Evolutionary conservation across 257 asterid genomes (phyloP).

Genomic region (Asclepias syriaca): DNA sequence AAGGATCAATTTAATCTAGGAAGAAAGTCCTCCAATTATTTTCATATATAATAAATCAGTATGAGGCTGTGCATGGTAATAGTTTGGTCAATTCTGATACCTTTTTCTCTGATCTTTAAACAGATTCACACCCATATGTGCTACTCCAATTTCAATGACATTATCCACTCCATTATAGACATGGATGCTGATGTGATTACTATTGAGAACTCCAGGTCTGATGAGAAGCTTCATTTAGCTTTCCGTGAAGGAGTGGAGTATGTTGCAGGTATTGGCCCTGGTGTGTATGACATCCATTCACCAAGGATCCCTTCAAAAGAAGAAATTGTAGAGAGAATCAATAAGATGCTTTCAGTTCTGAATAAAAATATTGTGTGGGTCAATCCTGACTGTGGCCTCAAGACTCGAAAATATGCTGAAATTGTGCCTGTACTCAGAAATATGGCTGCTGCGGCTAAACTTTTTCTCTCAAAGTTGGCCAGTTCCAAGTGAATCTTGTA

Average conservation of each 20-base stretch:
- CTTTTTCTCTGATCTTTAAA: neutral
- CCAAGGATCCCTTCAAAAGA: constrained; percentile 93
- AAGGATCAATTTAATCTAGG: neutral
- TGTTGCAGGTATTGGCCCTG: constrained; percentile 98
- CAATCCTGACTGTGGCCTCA: constrained; percentile 96
- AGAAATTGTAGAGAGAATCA: constrained; percentile 80
- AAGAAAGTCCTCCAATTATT: neutral
- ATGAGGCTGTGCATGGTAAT: neutral
- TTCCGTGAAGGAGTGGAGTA: constrained; percentile 94
- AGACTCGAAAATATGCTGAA: constrained; percentile 85
- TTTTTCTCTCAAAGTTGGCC: constrained; percentile 63
- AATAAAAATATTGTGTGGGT: constrained; percentile 95
- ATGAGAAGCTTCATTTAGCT: constrained; percentile 90
- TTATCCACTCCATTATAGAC: constrained; percentile 90
- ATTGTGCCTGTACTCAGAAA: constrained; percentile 81
- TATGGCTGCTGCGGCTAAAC: constrained; percentile 86
- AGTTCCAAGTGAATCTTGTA: constrained; percentile 40
- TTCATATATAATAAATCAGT: neutral
- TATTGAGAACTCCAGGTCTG: constrained; percentile 94
- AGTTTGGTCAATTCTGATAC: neutral
- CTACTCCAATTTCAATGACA: constrained; percentile 98
- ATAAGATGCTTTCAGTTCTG: constrained; percentile 95
- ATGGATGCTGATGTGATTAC: constrained; percentile 99
- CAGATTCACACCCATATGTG: constrained; percentile 99
- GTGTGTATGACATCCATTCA: constrained; percentile 96